A percentile compares a stretch with the other conserved stretches of the same genome.
phyloP scores from a whole-genome alignment of 768 basidiomycete species.

The Tubosaeta sp. region DNA sequence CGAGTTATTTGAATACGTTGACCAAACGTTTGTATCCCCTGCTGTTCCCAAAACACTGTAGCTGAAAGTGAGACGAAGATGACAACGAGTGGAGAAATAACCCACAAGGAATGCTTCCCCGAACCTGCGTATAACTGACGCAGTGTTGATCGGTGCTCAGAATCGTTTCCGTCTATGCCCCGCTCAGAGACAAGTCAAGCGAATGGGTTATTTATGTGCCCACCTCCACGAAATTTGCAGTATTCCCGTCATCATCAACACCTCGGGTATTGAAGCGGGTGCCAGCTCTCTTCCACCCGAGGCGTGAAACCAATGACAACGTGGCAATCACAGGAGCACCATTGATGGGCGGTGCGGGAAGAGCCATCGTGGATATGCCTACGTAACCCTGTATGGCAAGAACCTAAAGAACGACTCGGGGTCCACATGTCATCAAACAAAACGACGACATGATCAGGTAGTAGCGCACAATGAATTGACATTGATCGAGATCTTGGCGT shows the following conservation, averaged over 20 bases:
- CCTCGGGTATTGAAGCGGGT: constrained; percentile 97
- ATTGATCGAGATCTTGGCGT: constrained; percentile 70
- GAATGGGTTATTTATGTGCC: constrained; percentile 17
- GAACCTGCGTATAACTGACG: constrained; percentile 90
- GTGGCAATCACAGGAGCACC: constrained; percentile 72
- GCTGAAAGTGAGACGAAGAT: constrained; percentile 9
- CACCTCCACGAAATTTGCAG: constrained; percentile 96
- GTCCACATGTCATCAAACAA: constrained; percentile 4
- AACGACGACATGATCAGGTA: constrained; percentile 3
- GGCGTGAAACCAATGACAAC: constrained; percentile 76
- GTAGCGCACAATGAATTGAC: constrained; percentile 75
- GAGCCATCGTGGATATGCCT: constrained; percentile 73
- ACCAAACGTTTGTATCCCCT: constrained; percentile 91
- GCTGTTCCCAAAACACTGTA: constrained; percentile 98
- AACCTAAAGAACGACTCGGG: constrained; percentile 42
- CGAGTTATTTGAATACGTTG: constrained; percentile 93
- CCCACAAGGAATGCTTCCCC: constrained; percentile 93
- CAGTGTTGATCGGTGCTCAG: constrained; percentile 83
- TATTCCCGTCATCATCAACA: constrained; percentile 92
- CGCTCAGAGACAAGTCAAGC: constrained; percentile 6
- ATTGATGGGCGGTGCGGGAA: constrained; percentile 70
- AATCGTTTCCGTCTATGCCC: constrained; percentile 79
- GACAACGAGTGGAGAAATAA: constrained; percentile 5
- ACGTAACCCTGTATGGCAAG: constrained; percentile 94
- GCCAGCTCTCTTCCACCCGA: constrained; percentile 94